phyloP scores from a whole-genome alignment of 257 asterid genomes.

The Solanum chmielewskii region DNA sequence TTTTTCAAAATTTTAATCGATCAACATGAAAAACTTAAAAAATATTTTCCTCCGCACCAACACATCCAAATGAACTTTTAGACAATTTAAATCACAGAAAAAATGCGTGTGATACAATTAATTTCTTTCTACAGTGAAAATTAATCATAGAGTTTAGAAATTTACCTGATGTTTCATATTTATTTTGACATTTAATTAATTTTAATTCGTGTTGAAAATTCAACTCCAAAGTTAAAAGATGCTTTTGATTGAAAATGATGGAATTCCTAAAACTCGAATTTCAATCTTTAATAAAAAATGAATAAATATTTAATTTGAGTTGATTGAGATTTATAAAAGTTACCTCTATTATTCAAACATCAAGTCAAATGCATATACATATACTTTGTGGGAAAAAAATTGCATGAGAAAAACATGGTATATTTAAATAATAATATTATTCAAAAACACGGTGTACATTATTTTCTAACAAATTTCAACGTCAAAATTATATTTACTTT shows the following conservation, averaged over 20 bases:
- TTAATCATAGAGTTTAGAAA: background rate
- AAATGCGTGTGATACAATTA: background rate
- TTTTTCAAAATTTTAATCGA: background rate
- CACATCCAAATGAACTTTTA: background rate
- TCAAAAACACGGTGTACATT: background rate
- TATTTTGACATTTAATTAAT: background rate
- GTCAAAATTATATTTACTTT: background rate
- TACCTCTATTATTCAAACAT: background rate
- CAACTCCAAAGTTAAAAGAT: background rate
- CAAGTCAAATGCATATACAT: background rate
- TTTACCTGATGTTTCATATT: background rate
- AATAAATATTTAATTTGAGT: background rate
- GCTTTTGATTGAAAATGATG: fast-evolving
- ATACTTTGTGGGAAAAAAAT: background rate
- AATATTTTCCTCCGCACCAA: background rate
- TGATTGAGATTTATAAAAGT: background rate
- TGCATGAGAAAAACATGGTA: background rate
- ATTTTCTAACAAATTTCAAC: background rate
- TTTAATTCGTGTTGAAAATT: background rate
- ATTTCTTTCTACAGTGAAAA: background rate
- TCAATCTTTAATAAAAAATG: background rate
- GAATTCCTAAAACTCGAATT: background rate
- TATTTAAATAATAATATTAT: background rate
- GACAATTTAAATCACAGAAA: background rate
- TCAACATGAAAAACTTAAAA: background rate